Conservation (phyloP, 768 basidiomycete genomes). For the Leccinum pellstonianum region DNA sequence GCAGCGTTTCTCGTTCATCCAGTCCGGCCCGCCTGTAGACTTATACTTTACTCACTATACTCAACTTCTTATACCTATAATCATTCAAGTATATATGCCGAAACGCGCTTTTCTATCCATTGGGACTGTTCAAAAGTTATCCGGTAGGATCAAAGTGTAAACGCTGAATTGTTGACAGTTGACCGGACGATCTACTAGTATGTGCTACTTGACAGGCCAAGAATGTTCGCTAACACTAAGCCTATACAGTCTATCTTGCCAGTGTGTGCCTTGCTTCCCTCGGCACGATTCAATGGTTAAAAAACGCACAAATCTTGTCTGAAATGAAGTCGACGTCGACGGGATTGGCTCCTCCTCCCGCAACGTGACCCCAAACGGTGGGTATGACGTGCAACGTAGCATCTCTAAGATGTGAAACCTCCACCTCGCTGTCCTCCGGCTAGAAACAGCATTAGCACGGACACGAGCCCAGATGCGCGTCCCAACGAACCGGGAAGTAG, state of each 20-base stretch:
- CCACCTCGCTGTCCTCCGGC: slow-evolving; percentile 57
- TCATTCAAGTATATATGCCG: too few species aligned
- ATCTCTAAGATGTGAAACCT: slow-evolving; percentile 43
- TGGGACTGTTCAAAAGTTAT: too few species aligned
- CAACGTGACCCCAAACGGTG: slow-evolving; percentile 59
- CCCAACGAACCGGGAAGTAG: slow-evolving; percentile 49
- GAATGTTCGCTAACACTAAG: slow-evolving; percentile 1
- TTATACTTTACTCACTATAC: too few species aligned
- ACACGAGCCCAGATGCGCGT: background rate
- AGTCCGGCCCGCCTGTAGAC: too few species aligned
- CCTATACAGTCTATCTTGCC: background rate
- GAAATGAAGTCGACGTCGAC: slow-evolving; percentile 43
- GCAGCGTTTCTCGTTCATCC: too few species aligned
- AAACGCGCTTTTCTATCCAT: too few species aligned
- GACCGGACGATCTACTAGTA: too few species aligned
- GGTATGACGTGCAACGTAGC: slow-evolving; percentile 52
- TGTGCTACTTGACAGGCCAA: too few species aligned
- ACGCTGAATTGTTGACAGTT: background rate
- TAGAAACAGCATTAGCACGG: slow-evolving; percentile 17
- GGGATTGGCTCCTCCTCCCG: slow-evolving; percentile 44
- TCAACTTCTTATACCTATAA: too few species aligned
- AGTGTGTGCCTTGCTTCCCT: background rate
- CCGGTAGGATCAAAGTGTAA: background rate
- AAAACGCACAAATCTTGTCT: slow-evolving; percentile 41
- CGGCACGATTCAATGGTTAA: slow-evolving; percentile 31